Conservation (phyloP, 768 basidiomycete genomes). For the Pisolithus microcarpus region DNA sequence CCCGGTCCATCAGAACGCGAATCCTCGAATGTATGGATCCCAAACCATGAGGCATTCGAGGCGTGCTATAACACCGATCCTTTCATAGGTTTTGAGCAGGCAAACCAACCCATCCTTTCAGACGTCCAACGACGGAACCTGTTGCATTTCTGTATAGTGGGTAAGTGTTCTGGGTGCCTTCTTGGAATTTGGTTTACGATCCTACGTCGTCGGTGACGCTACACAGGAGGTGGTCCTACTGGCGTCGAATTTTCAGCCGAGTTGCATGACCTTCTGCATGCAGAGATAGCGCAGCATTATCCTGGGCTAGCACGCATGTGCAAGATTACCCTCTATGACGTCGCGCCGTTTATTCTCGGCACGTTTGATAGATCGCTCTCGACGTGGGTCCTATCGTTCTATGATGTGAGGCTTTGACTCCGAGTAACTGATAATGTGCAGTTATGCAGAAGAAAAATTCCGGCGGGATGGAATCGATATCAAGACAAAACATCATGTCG, state of each 20-base stretch:
- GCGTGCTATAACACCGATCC: neutral
- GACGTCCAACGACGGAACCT: conserved; percentile 69
- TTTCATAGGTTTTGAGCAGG: conserved; percentile 69
- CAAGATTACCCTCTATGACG: conserved; percentile 76
- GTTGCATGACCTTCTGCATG: conserved; percentile 66
- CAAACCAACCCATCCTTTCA: conserved; percentile 70
- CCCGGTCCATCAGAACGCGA: conserved; percentile 59
- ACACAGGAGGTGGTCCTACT: conserved; percentile 63
- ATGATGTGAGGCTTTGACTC: neutral
- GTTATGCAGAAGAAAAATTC: conserved; percentile 66
- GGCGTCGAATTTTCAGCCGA: conserved; percentile 84
- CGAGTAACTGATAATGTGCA: conserved; percentile 14
- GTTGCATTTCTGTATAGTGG: conserved; percentile 83
- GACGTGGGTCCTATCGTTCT: conserved; percentile 32
- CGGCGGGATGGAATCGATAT: conserved; percentile 68
- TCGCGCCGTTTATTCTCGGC: conserved; percentile 69
- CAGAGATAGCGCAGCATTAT: conserved; percentile 56
- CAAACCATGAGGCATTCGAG: neutral
- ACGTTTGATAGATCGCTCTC: conserved; percentile 64
- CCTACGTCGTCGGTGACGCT: conserved; percentile 3
- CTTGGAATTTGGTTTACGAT: neutral
- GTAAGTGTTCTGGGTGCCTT: conserved; percentile 30
- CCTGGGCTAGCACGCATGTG: conserved; percentile 56
- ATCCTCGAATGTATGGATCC: conserved; percentile 59
- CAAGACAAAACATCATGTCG: conserved; percentile 67